Base-by-base conservation (phyloP, 2,329 filamentous ascomycete genomes). In the Calonectria pauciramosa region DNA sequence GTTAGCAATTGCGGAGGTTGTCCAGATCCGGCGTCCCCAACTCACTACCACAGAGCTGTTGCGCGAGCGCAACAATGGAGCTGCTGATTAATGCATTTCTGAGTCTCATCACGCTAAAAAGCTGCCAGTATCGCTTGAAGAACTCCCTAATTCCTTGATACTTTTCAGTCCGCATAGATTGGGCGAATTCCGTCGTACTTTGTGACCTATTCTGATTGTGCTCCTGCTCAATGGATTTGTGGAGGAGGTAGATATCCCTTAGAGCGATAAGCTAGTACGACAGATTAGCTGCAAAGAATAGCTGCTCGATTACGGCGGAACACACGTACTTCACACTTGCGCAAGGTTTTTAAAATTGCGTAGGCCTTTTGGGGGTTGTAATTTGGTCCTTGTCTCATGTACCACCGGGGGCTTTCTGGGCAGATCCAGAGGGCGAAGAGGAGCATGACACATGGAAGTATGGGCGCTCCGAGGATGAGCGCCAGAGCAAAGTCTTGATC, bases 401-500 rank as follows among this genome's bases (percentile, higher is more conserved):
- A 85, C 74, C 84, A 87, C 0, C 86, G 81, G 2, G 86, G 85
- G 36, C 84, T 85, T 64, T 87, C 85, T n/a, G 84, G 83, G 11
- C 85, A 86, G 73, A 86, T 86, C 10, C 78, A 84, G 2, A 87
- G 73, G 0, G 81, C 77, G 1, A 83, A 59, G 6, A 86, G 72
- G 0, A 87, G 82, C 4, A 85, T 72, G 0, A 86, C 70, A 1
- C 82, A 80, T 0, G 86, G 84, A 0, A 87, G 81, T 4, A 83
- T 71, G 0, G 86, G 86, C 0, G 85, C 82, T 6, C 81, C 85
- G 6, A 86, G 77, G 9, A 86, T 86, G n/a, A 86, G 68, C 13
- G 79, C 77, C 9, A 83, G 71, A 2, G 80, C 71, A 0, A 68
- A 60, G 4, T 68, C 9, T 14, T 66, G 66, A 4, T 32, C 41